phyloP scores from a whole-genome alignment of 2,329 filamentous ascomycete genomes.

The Leptographium lundbergii region DNA sequence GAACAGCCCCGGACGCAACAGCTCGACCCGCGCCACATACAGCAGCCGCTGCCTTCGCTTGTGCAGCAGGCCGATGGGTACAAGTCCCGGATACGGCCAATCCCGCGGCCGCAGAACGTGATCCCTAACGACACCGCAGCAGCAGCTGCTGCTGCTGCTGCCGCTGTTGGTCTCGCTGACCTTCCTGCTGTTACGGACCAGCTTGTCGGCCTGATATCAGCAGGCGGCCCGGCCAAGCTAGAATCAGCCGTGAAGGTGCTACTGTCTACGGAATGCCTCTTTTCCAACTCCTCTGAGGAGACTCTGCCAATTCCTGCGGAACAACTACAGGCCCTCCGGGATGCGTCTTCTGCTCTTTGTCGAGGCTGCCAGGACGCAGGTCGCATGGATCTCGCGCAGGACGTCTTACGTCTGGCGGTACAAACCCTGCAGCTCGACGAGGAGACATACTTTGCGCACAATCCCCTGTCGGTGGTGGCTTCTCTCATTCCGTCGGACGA shows the following conservation, averaged over 20 bases:
- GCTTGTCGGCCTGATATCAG: background rate
- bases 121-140: background rate
- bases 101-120: background rate
- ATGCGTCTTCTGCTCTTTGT: conserved; percentile 19
- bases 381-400: conserved; percentile 19
- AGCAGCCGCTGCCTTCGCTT: background rate
- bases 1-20: background rate
- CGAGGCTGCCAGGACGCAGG: conserved; percentile 19
- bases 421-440: conserved; percentile 18
- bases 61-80: conserved; percentile 2
- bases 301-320: background rate
- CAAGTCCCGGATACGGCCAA: background rate
- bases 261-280: background rate
- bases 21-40: background rate
- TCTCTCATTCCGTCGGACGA: conserved; percentile 7
- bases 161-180: background rate
- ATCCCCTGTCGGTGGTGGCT: conserved; percentile 22
- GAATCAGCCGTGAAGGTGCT: background rate
- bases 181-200: background rate
- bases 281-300: background rate
- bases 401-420: conserved; percentile 18
- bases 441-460: conserved; percentile 21
- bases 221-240: background rate
- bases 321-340: conserved; percentile 8
- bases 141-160: background rate